phyloP scores from a whole-genome alignment of 129 eudicot genomes.

The Ambrosia artemisiifolia region DNA sequence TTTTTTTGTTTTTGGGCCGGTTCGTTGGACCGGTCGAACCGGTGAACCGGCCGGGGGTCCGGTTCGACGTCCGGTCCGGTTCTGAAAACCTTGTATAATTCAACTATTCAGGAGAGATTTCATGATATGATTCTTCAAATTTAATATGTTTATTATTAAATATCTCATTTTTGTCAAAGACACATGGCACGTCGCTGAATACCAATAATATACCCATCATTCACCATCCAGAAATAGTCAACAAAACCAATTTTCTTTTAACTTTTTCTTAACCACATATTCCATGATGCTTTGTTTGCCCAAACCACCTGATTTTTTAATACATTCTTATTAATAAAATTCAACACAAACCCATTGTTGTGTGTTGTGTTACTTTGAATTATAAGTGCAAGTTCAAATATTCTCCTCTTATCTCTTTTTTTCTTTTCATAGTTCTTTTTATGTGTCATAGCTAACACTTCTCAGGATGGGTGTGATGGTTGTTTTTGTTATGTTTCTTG shows the following conservation, averaged over 20 bases:
- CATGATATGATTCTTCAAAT: not conserved
- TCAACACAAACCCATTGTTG: not conserved
- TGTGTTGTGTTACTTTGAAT: no score
- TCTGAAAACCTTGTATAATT: no score
- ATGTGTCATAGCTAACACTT: constrained; percentile 8
- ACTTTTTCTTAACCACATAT: constrained; percentile 10
- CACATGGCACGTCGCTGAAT: not conserved
- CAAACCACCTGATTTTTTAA: not conserved
- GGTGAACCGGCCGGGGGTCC: no score
- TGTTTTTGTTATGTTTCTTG: constrained; percentile 11
- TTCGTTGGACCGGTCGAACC: no score
- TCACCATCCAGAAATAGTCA: constrained; percentile 1
- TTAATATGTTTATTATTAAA: not conserved
- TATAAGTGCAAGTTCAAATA: not conserved
- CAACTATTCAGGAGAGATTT: not conserved
- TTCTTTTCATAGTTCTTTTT: not conserved
- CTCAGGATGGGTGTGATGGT: constrained; percentile 24
- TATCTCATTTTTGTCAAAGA: not conserved
- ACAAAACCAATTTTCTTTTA: not conserved
- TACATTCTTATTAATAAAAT: not conserved
- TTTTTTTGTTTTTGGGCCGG: no score
- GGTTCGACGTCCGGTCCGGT: no score
- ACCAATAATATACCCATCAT: constrained; percentile 5
- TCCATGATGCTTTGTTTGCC: not conserved
- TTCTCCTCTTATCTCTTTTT: not conserved